phyloP scores from a whole-genome alignment of 179 eudicot genomes.

The Vitellaria paradoxa region DNA sequence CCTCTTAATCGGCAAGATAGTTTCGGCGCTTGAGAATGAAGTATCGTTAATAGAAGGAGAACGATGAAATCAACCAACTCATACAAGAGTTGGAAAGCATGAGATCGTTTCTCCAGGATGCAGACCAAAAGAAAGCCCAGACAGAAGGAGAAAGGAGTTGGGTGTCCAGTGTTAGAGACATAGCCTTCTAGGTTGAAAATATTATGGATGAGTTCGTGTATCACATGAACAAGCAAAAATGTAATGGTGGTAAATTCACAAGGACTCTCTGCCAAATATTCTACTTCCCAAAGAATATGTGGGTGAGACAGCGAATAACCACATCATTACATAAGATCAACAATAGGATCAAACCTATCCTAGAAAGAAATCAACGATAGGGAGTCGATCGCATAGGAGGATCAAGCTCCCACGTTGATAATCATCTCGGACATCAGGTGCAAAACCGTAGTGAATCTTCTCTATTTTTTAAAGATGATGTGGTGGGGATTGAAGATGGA shows the following conservation, averaged over 20 bases:
- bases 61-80: neutral
- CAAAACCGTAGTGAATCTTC: neutral
- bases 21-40: neutral
- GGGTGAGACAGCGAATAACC: neutral
- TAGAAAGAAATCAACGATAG: neutral
- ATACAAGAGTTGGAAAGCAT: neutral
- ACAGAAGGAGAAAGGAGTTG: slow-evolving; percentile 1
- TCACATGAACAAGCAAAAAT: neutral
- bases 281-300: neutral
- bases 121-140: neutral
- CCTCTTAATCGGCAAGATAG: neutral
- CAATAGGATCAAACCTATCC: neutral
- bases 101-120: slow-evolving; percentile 9
- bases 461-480: neutral
- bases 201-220: slow-evolving; percentile 12
- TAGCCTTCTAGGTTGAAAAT: slow-evolving; percentile 2
- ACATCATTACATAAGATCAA: neutral
- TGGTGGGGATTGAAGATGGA: slow-evolving; percentile 14
- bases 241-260: too few relatives aligned
- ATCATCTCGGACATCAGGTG: neutral
- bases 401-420: neutral
- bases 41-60: neutral
- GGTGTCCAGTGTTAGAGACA: neutral
- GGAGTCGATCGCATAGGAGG: neutral
- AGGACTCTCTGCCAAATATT: neutral